A percentile compares a stretch with the other conserved stretches of the same genome.
These are phyloP conservation scores for Colletotrichum orbiculare DNA, from an alignment of 2,329 filamentous ascomycete genomes.

Conservation along the genomic window DNA sequence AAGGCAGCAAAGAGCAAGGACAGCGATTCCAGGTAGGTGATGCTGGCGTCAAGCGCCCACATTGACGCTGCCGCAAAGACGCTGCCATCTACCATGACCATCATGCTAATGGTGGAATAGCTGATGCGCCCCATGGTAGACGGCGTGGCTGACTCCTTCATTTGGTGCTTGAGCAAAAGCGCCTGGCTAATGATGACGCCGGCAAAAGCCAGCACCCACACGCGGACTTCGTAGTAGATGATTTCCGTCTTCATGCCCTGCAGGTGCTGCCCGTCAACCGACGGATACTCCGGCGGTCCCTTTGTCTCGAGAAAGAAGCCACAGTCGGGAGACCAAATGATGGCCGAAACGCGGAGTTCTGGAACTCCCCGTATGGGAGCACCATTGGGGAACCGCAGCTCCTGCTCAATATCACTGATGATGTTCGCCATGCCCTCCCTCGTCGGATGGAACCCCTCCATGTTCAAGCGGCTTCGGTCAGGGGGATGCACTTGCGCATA, in stretches of 20 bases:
- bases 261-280: slow-evolving; percentile 65
- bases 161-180: slow-evolving; percentile 70
- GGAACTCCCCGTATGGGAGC: slow-evolving; percentile 67
- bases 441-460: slow-evolving; percentile 45
- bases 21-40: slow-evolving; percentile 67
- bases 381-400: slow-evolving; percentile 71
- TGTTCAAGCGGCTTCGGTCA: slow-evolving; percentile 49
- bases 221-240: slow-evolving; percentile 65
- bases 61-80: slow-evolving; percentile 66
- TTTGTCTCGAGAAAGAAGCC: slow-evolving; percentile 74
- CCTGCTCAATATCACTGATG: slow-evolving; percentile 68
- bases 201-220: slow-evolving; percentile 68
- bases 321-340: slow-evolving; percentile 76
- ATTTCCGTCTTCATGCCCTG: slow-evolving; percentile 71
- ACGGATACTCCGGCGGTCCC: slow-evolving; percentile 67
- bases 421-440: slow-evolving; percentile 50
- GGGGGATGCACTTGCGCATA: slow-evolving; percentile 82
- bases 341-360: slow-evolving; percentile 68
- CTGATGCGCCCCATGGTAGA: slow-evolving; percentile 75
- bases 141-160: slow-evolving; percentile 74
- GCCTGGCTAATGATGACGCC: slow-evolving; percentile 70
- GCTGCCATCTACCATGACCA: slow-evolving; percentile 72
- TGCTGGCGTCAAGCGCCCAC: slow-evolving; percentile 66
- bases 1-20: slow-evolving; percentile 63
- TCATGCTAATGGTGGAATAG: slow-evolving; percentile 70